Conservation (phyloP, 2,329 filamentous ascomycete genomes). For the Samsoniella hepiali region DNA sequence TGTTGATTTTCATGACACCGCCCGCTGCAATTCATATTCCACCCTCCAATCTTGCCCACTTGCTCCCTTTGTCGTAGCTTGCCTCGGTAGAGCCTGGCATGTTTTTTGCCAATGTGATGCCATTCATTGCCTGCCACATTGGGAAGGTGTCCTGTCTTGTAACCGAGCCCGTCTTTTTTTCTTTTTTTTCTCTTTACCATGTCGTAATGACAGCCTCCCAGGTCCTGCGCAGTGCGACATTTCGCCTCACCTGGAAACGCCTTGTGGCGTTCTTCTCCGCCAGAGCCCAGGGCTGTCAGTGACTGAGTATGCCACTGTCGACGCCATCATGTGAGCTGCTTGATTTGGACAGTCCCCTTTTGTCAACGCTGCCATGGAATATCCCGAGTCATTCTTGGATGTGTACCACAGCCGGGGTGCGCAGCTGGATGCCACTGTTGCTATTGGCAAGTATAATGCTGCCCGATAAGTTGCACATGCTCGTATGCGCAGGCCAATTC, state of each 20-base stretch:
- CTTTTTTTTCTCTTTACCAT: not conserved
- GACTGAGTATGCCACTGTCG: slow-evolving; percentile 4
- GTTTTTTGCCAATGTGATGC: not conserved
- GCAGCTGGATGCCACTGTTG: not conserved
- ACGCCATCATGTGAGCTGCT: slow-evolving; percentile 13
- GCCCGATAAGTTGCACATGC: not conserved
- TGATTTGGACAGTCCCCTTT: not conserved
- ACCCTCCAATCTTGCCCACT: slow-evolving; percentile 1
- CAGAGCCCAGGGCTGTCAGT: not conserved
- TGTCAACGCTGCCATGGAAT: not conserved
- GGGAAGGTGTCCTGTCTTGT: not conserved
- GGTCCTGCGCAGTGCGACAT: not conserved
- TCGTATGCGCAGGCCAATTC: slow-evolving; percentile 6
- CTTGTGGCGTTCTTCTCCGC: slow-evolving; percentile 4
- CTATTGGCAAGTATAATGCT: not conserved
- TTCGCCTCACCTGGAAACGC: slow-evolving; percentile 16
- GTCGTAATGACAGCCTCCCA: not conserved
- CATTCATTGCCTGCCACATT: slow-evolving; percentile 3
- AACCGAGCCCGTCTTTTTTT: not conserved
- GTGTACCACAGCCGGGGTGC: not conserved
- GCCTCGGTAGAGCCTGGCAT: not conserved
- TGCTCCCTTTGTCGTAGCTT: slow-evolving; percentile 10
- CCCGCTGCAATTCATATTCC: not conserved
- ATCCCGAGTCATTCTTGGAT: not conserved
- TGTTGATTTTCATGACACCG: slow-evolving; percentile 1